Base-by-base conservation (phyloP, 495 filamentous ascomycete genomes). In the Penicillium fimorum region DNA sequence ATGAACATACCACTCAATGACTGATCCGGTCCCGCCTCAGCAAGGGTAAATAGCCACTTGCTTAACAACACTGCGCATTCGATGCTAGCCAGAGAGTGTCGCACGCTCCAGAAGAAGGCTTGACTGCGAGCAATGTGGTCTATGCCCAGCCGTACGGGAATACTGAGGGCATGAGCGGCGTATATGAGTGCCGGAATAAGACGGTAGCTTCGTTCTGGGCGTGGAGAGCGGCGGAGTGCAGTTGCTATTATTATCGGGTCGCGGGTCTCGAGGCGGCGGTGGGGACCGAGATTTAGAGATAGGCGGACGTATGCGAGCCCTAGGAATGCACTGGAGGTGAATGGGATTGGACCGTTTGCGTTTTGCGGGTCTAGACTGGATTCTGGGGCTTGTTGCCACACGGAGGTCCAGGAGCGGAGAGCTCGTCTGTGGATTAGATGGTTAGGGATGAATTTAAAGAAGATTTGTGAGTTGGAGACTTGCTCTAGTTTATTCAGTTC, bases 61-160 rank as follows among this genome's bases (percentile, higher is more conserved):
- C 74, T 78, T 1, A 80, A 61, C 10, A 80, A 57, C 5, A 79
- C 66, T 0, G 76, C 79, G 49, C 76, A 81, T 58, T 81, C 77
- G 11, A 80, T 63, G 50, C 73, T 76, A 8, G 72, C 75, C 15
- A 79, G 64, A 0, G 77, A 78, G 58, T 81, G 77, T 20, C 74
- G 70, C 11, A 79, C 74, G 41, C 73, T 75, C 79, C 77, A 81
- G 44, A 78, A 76, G 32, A 79, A 75, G 4, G 75, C 75, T 53
- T 79, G 73, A 15, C 70, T 76, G 35, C 65, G 70, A 8, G 76
- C 77, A 46, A 79, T 75, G 20, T 75, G 72, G 20, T 74, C 68
- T 9, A 81, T 70, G 0, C 73, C 73, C 12, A 76, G 46, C 6
- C 70, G 63, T 1, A 76, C 72, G 5, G 73, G 73, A 9, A 76